Base-by-base conservation (phyloP, 2,329 filamentous ascomycete species). In the Penicillium sp. region DNA sequence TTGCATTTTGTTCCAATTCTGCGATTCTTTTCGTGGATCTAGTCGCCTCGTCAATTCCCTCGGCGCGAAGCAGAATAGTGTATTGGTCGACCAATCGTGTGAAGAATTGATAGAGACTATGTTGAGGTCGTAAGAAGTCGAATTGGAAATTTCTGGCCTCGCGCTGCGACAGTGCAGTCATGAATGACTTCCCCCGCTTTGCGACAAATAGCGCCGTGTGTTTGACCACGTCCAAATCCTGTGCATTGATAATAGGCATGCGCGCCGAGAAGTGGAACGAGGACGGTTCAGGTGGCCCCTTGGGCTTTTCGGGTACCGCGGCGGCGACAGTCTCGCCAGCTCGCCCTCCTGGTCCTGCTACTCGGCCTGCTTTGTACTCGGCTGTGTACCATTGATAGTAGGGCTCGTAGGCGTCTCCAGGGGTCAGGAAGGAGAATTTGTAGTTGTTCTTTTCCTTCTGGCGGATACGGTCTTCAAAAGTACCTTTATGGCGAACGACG, bases 81-180 rank as follows among this genome's bases (percentile, higher is more conserved):
- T 97, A 97, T 72, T 99, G 94, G 65, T 97, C 93, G 59, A 97
- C 87, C 58, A 96, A 82, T 62, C 92, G 86, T 66, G 91, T 90
- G 76, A 97, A 97, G 79, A 94, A 97, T 73, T 93, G 92, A 79
- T 97, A 92, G 61, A 97, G 87, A 69, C 91, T 96, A 79, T 99
- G 94, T 69, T 96, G 95, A 16, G 92, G 91, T 53, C 93, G 87
- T 52, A 99, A 81, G 71, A 99, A 99, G 75, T 97, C 92, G 74
- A 97, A 99, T 72, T 99, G 93, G 65, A 87, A 92, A 75, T 97
- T 97, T 69, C 89, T 85, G 19, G 89, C 84, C 78, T 99, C 93
- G 64, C 91, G 86, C 76, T 96, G 93, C 25, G 90, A 91, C 61
- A 99, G 79, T 53, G 88, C 85, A 23, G 92, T 97, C 84, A 96